Evolutionary conservation across 805 yeast genomes (phyloP), one percentile per base, ranked within the genome.

Genomic region (Ogataea degrootiae): DNA sequence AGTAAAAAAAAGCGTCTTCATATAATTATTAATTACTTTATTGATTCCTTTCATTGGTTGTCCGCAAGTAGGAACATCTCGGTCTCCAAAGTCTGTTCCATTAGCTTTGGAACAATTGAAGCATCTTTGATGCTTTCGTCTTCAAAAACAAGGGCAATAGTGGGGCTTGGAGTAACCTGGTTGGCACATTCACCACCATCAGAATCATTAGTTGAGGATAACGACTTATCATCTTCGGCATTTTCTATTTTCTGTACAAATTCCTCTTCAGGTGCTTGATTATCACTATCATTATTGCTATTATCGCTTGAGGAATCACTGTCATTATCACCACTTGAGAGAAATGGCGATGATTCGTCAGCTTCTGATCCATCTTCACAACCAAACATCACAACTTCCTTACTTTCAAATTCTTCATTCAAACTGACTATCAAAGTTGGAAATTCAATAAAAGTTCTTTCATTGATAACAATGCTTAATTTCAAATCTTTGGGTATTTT

Each of bases 371-470:
- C 42, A 15, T 43, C 39, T 12, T 48, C 45, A 42, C 52, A 6
- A 56, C 61, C 55, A n/a, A 60, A 65, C 5, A 60, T 61, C 14
- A 61, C 46, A 2, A 61, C 59, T 2, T 51, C 56, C 46, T 52
- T 60, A 0, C 64, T 66, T 12, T 56, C 42, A 37, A 73, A 63
- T 17, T 57, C 42, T 11, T 48, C 51, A 22, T 48, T 48, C 5
- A 56, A 46, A 1, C 75, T 68, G 1, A 85, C 70, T 47, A 70
- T 73, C 5, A 89, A 69, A 0, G 90, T 83, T 0, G 97, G 96
- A 54, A 77, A 89, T 60, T 89, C 97, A 34, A 88, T 72, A 0
- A 89, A 86, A 0, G 81, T 71, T 47, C 74, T 73, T 34, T 80
- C 80, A 48, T 69, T 67, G n/a, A 89, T 55, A 1, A 71, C 70